Base-by-base conservation (phyloP, 768 basidiomycete species). In the Hemileccinum impolitum region DNA sequence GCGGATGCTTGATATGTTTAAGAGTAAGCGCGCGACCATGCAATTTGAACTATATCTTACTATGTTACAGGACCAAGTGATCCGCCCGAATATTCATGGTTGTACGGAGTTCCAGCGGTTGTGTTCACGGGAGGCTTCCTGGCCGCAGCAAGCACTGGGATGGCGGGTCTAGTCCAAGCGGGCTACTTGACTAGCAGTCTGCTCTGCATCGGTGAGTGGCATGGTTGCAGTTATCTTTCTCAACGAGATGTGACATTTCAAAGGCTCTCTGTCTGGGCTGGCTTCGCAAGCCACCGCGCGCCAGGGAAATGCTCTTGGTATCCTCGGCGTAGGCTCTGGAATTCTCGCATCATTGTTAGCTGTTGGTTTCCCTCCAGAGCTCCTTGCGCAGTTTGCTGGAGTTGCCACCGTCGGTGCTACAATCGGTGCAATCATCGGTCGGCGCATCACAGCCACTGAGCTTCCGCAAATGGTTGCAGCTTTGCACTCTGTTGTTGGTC, bases 1-100 rank as follows among this genome's bases (percentile, higher is more conserved):
- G 67, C 84, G 90, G 37, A 94, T 94, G 91, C 72, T 94, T 52
- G 89, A 93, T 61, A 90, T 94, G 85, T 94, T 94, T 68, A 89
- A 87, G 70, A 83, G 91, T 87, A 65, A 53, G 76, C 53, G 9
- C 12, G 37, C 45, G 15, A 17, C 3, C 17, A 28, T 11, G 25
- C 26, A 26, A 17, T 45, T 15, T 35, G 28, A 23, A 28, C 15
- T 48, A 3, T 15, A 31, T 25, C 50, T 51, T 47, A 56, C n/a
- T 39, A 42, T 30, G 48, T 9, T 49, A 25, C 56, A 88, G 85
- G 87, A 30, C 82, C 84, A 13, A 84, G 81, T 43, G 91, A 94
- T 67, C 91, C 91, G 9, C 89, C 91, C 5, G 91, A 94, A 62
- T 92, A 92, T 67, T 79, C 84, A 1, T 91, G 85, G 82, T 69